Base-by-base conservation (phyloP, 805 yeast genomes). In the Candida quercuum region DNA sequence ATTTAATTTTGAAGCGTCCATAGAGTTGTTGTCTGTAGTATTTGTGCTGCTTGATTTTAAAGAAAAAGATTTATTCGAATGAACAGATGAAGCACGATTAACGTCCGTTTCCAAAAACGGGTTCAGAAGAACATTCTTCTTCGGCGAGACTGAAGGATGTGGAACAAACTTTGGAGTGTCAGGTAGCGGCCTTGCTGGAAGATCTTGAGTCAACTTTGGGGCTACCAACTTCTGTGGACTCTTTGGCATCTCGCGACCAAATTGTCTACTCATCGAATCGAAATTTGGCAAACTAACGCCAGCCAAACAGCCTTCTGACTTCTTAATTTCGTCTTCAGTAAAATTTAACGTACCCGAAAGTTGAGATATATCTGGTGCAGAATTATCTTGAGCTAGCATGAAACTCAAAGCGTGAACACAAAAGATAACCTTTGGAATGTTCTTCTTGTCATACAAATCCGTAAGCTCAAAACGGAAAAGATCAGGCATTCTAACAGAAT, bases 391-490 rank as follows among this genome's bases (percentile, higher is more conserved):
- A 16, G 81, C 71, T 38, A 93, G 67, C 56, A 86, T 76, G 48
- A 76, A 86, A 35, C 88, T 79, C 46, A 91, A 63, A 3, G 96
- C 96, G 63, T 91, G 96, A 26, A 93, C 61, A 49, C 97, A 89
- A 60, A 87, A 88, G 56, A 93, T 83, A 19, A 93, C 98, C 54
- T 86, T 89, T 13, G 98, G 98, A 16, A 89, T 74, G 54, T 91
- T 85, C 52, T 87, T 89, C 54, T 82, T 81, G 54, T 93, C 97
- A 61, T 88, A 93, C 26, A 93, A 68, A 60, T 93, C 99, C 4
- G 95, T 88, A 41, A 89, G 72, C 57, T 91, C 99, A 56, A 93
- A 93, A 34, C 84, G 73, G 58, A 89, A 93, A 38, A 88, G 70
- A 39, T 86, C 89, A 1, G 98, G 99, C 47, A 93, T 78, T 20